Percentiles rank a stretch among this genome's conserved stretches.
Conservation (phyloP, 768 basidiomycete genomes). For the Neoboletus subvelutipes region DNA sequence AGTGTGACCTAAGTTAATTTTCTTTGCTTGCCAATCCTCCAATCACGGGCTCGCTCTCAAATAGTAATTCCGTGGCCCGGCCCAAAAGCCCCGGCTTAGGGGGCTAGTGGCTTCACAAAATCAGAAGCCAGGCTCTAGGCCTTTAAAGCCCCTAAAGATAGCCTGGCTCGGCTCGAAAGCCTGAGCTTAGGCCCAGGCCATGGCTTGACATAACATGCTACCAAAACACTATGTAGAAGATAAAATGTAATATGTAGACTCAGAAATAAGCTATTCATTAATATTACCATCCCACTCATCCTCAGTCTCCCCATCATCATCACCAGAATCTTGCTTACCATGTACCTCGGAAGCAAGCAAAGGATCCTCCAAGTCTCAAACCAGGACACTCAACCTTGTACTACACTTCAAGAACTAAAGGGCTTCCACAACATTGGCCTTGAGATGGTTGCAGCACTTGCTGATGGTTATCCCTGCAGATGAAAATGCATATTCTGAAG, state of each 20-base stretch:
- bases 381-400: not conserved
- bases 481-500: not conserved
- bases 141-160: not conserved
- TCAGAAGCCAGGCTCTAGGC: not conserved
- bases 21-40: too few relatives aligned
- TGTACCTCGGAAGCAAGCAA: not conserved
- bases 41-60: too few relatives aligned
- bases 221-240: too few relatives aligned
- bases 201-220: too few relatives aligned
- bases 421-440: not conserved
- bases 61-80: not conserved
- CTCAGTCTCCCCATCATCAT: not conserved
- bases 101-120: not conserved
- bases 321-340: too few relatives aligned
- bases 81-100: not conserved
- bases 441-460: constrained; percentile 5
- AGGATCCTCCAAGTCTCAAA: not conserved
- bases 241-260: not conserved
- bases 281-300: not conserved
- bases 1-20: too few relatives aligned
- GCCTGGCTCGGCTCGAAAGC: not conserved
- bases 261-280: too few relatives aligned
- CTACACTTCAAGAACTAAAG: constrained; percentile 6
- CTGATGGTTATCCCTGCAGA: constrained; percentile 8
- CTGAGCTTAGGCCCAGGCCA: not conserved